A percentile compares a stretch with the other conserved stretches of the same genome.
Evolutionary conservation across 2,329 filamentous ascomycete species (phyloP).

Genomic region (Pestalotiopsis sp.): DNA sequence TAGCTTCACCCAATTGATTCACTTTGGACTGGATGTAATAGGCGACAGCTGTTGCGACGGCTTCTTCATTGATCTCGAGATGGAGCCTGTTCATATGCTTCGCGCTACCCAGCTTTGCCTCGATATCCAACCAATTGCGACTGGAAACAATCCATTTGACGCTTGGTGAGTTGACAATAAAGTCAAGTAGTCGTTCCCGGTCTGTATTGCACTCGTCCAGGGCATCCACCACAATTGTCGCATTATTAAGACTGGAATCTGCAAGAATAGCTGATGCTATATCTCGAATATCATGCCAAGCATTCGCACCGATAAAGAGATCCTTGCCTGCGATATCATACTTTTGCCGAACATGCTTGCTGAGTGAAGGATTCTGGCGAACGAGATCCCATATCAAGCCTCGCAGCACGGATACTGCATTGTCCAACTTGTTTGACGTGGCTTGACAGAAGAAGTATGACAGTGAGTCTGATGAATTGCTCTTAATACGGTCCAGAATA

Average conservation of each 20-base stretch:
- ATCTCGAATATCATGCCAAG: conserved; percentile 37
- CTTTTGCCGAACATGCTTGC: conserved; percentile 34
- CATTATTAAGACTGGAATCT: conserved; percentile 32
- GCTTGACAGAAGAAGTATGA: conserved; percentile 38
- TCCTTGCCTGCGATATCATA: conserved; percentile 33
- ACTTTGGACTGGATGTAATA: conserved; percentile 41
- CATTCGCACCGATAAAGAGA: conserved; percentile 41
- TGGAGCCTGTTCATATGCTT: conserved; percentile 28
- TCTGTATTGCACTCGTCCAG: conserved; percentile 46
- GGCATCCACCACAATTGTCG: conserved; percentile 46
- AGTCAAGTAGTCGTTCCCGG: conserved; percentile 33
- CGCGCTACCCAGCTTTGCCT: conserved; percentile 27
- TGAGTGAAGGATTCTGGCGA: conserved; percentile 31
- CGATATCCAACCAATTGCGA: conserved; percentile 41
- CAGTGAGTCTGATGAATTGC: background rate
- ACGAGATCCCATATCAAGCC: conserved; percentile 33
- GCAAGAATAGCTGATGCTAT: conserved; percentile 44
- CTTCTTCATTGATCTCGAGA: conserved; percentile 40
- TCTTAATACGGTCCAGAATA: conserved; percentile 28
- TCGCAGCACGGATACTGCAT: conserved; percentile 32
- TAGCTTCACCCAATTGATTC: background rate
- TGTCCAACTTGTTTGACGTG: conserved; percentile 28
- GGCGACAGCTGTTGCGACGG: conserved; percentile 36
- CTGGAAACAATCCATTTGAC: conserved; percentile 49
- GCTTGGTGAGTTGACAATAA: conserved; percentile 31